Conservation (phyloP, 352 stramenopile genomes). For the Phytopythium aichiense region DNA sequence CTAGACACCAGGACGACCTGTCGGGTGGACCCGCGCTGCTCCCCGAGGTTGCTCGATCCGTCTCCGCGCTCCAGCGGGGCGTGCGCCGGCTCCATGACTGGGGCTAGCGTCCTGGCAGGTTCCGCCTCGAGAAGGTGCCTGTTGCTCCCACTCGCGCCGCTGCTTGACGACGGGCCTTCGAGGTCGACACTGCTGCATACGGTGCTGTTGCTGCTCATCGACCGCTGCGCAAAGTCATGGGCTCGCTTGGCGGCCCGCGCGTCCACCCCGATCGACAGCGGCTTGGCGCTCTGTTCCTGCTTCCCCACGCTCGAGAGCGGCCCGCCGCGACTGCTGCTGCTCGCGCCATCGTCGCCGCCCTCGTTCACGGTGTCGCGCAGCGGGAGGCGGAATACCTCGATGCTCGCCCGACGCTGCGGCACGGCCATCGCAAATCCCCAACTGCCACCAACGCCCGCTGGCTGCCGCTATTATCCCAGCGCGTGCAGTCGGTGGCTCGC, state of each 20-base stretch:
- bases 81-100: background rate
- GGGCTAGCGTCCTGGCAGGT: background rate
- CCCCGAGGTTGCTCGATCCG: background rate
- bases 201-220: slow-evolving; percentile 16
- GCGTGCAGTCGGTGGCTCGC: background rate
- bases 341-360: slow-evolving; percentile 27
- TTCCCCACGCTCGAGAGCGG: background rate
- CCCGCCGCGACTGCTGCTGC: background rate
- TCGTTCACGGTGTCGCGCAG: slow-evolving; percentile 68
- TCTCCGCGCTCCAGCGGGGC: background rate
- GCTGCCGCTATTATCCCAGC: background rate
- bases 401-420: slow-evolving; percentile 26
- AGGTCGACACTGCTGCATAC: slow-evolving; percentile 34
- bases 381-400: slow-evolving; percentile 67
- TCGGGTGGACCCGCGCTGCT: slow-evolving; percentile 6
- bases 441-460: background rate
- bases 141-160: background rate
- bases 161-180: slow-evolving; percentile 7
- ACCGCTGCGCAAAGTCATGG: background rate
- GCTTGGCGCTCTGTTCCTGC: background rate
- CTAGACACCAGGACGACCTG: slow-evolving; percentile 67
- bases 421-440: background rate
- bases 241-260: background rate
- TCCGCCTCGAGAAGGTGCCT: background rate
- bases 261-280: background rate